Conservation (phyloP, 495 filamentous ascomycete genomes). For the Lepidopterella palustris region DNA sequence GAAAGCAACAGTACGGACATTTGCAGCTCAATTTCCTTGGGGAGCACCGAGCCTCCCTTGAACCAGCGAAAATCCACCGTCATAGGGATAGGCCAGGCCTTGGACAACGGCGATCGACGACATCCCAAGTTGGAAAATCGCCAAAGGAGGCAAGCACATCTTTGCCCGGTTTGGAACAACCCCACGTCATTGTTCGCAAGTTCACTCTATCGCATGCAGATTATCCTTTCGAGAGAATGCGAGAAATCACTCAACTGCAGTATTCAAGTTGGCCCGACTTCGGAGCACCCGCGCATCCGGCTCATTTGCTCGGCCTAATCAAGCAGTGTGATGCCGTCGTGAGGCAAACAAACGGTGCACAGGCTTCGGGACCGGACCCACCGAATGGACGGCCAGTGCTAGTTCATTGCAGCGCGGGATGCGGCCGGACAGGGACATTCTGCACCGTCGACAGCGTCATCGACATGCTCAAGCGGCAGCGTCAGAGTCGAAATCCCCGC, state of each 20-base stretch:
- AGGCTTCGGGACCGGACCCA: slow-evolving; percentile 45
- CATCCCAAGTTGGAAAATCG: slow-evolving; percentile 16
- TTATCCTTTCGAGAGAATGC: slow-evolving; percentile 76
- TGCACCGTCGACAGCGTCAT: slow-evolving; percentile 94
- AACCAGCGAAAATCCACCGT: slow-evolving; percentile 43
- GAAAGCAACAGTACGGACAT: slow-evolving; percentile 68
- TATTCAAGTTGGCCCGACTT: slow-evolving; percentile 96
- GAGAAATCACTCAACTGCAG: slow-evolving; percentile 92
- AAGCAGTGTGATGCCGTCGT: slow-evolving; percentile 66
- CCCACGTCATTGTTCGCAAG: slow-evolving; percentile 76
- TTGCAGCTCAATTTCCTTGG: slow-evolving; percentile 71
- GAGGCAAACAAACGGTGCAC: slow-evolving; percentile 32
- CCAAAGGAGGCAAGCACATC: slow-evolving; percentile 21
- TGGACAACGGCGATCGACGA: slow-evolving; percentile 27
- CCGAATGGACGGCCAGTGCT: slow-evolving; percentile 61
- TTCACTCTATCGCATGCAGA: slow-evolving; percentile 73
- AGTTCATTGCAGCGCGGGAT: slow-evolving; percentile 94
- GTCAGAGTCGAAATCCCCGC: slow-evolving; percentile 28
- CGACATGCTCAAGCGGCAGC: slow-evolving; percentile 83
- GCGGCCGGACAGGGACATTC: slow-evolving; percentile 91
- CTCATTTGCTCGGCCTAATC: slow-evolving; percentile 76
- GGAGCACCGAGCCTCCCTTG: slow-evolving; percentile 71
- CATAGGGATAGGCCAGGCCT: slow-evolving; percentile 25
- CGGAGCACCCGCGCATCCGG: slow-evolving; percentile 82
- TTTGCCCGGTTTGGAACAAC: slow-evolving; percentile 49